Conservation (phyloP, 2,329 filamentous ascomycete genomes). For the Beauveria sp. region DNA sequence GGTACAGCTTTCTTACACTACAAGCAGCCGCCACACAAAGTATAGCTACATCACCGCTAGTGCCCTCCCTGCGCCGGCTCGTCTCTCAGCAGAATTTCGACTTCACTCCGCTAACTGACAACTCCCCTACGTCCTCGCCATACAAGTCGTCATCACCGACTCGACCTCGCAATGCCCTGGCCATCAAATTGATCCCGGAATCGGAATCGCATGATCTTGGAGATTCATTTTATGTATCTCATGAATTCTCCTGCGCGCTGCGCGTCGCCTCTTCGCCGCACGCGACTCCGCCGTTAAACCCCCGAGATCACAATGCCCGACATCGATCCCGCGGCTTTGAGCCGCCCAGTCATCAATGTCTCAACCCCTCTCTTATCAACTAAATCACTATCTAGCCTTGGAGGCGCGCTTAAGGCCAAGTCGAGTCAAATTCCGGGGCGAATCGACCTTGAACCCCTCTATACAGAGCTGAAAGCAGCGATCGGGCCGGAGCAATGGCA, state of each 20-base stretch:
- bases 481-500: conserved; percentile 57
- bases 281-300: conserved; percentile 34
- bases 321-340: conserved; percentile 63
- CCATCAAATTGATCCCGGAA: conserved; percentile 35
- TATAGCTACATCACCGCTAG: conserved; percentile 20
- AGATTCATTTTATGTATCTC: conserved; percentile 34
- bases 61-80: conserved; percentile 12
- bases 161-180: conserved; percentile 32
- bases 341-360: conserved; percentile 50
- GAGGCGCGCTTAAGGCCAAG: conserved; percentile 45
- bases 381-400: conserved; percentile 49
- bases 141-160: conserved; percentile 31
- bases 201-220: conserved; percentile 34
- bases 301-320: conserved; percentile 48
- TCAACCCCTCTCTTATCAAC: conserved; percentile 51
- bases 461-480: conserved; percentile 51
- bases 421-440: conserved; percentile 55
- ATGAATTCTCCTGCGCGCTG: conserved; percentile 35
- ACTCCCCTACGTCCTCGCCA: conserved; percentile 19
- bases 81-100: conserved; percentile 29
- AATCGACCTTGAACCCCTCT: conserved; percentile 60
- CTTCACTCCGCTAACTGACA: conserved; percentile 25
- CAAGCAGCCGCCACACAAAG: conserved; percentile 5
- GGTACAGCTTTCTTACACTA: not conserved
- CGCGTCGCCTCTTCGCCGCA: conserved; percentile 38